A percentile compares a stretch with the other conserved stretches of the same genome.
phyloP scores from a whole-genome alignment of 2,329 filamentous ascomycete genomes.

The Lasiodiplodia theobromae region DNA sequence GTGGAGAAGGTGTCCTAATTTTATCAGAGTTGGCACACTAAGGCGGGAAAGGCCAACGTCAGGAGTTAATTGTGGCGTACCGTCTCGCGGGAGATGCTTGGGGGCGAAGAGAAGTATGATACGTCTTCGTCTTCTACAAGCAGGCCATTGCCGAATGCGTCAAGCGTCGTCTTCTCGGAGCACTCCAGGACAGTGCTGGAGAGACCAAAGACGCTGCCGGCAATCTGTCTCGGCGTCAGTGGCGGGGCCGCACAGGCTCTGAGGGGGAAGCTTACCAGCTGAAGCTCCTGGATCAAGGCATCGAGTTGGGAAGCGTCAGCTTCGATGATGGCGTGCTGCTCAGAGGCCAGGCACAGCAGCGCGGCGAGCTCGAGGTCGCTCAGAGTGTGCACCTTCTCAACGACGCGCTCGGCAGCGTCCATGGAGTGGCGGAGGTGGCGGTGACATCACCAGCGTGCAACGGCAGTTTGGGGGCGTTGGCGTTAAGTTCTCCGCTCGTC shows the following conservation, averaged over 20 bases:
- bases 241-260: constrained; percentile 10
- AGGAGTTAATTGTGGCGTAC: neutral
- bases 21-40: neutral
- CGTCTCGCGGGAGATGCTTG: constrained; percentile 29
- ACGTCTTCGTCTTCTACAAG: constrained; percentile 53
- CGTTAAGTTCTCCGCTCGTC: constrained; percentile 9
- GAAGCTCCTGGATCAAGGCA: constrained; percentile 75
- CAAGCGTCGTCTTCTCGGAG: constrained; percentile 74
- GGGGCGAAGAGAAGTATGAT: constrained; percentile 32
- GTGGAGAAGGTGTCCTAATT: constrained; percentile 18
- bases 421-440: neutral
- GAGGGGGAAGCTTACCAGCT: constrained; percentile 60
- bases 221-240: constrained; percentile 60
- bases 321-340: constrained; percentile 89
- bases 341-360: constrained; percentile 79
- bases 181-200: constrained; percentile 75
- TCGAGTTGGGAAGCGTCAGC: constrained; percentile 68
- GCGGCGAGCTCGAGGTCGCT: constrained; percentile 88
- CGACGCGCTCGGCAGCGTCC: constrained; percentile 31
- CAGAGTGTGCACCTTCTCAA: constrained; percentile 76
- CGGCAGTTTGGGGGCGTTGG: neutral
- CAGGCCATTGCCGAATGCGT: constrained; percentile 79
- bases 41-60: neutral
- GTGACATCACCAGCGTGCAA: constrained; percentile 19
- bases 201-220: constrained; percentile 75